Conservation (phyloP, 2,329 filamentous ascomycete species). For the Pseudogymnoascus sp. region DNA sequence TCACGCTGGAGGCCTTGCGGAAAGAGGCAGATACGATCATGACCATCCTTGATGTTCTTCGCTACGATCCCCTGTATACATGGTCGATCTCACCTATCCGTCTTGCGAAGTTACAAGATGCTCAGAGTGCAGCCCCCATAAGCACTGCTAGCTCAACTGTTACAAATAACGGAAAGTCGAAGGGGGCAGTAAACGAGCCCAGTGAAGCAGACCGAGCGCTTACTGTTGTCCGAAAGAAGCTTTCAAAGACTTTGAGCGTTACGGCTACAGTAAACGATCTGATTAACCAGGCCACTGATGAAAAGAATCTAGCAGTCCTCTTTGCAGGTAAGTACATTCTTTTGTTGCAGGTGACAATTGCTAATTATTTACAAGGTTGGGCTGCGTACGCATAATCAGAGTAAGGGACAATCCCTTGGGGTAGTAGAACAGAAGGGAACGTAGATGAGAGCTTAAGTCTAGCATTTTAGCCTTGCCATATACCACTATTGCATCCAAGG, state of each 20-base stretch:
- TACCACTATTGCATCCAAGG: neutral
- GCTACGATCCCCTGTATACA: conserved; percentile 94
- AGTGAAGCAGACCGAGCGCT: conserved; percentile 86
- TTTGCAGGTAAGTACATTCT: conserved; percentile 48
- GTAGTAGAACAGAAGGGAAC: neutral
- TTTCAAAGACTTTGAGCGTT: conserved; percentile 88
- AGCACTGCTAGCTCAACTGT: conserved; percentile 19
- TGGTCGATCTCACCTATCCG: conserved; percentile 78
- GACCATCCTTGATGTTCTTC: conserved; percentile 93
- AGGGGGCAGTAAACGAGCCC: conserved; percentile 44
- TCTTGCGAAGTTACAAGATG: conserved; percentile 56
- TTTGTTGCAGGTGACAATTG: neutral
- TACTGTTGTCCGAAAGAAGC: conserved; percentile 89
- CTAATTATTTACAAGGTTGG: conserved; percentile 34
- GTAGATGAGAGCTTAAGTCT: neutral
- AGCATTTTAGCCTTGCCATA: conserved; percentile 5
- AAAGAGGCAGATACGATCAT: conserved; percentile 96
- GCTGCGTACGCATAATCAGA: conserved; percentile 37
- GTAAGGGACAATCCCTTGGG: neutral
- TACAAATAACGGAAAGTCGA: conserved; percentile 25
- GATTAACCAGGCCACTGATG: conserved; percentile 92
- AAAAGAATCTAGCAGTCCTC: conserved; percentile 81
- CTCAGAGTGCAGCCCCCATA: conserved; percentile 37
- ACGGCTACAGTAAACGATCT: conserved; percentile 93
- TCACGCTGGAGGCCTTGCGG: conserved; percentile 88